Conservation (phyloP, 2,329 filamentous ascomycete genomes). For the Sporothrix humicola region DNA sequence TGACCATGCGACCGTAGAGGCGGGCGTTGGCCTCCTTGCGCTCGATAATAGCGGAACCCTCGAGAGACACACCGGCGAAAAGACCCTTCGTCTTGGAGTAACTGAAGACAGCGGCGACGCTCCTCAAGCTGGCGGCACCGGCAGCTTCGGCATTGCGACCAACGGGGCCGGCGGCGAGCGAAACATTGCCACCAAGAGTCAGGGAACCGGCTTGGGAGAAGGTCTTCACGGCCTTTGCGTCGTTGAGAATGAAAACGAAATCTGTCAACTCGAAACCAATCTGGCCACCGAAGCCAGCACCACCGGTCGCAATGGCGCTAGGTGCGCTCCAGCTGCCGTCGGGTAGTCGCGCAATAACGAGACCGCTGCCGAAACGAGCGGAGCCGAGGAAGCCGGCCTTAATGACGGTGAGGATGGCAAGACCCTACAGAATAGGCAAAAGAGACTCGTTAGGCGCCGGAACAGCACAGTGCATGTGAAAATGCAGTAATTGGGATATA, state of each 20-base stretch:
- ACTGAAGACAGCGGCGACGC: slow-evolving; percentile 90
- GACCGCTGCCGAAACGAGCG: slow-evolving; percentile 78
- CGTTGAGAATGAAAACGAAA: slow-evolving; percentile 98
- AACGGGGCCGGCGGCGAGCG: slow-evolving; percentile 89
- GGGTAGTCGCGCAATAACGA: slow-evolving; percentile 78
- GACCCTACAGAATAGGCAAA: slow-evolving; percentile 57
- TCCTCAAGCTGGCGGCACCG: slow-evolving; percentile 86
- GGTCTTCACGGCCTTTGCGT: slow-evolving; percentile 83
- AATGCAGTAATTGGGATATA: not conserved
- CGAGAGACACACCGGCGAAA: slow-evolving; percentile 92
- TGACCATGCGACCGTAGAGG: slow-evolving; percentile 83
- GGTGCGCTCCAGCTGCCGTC: slow-evolving; percentile 83
- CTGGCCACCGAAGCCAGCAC: slow-evolving; percentile 83
- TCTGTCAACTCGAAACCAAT: slow-evolving; percentile 88
- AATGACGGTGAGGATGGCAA: slow-evolving; percentile 84
- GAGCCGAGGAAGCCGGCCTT: slow-evolving; percentile 87
- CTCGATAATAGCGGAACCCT: slow-evolving; percentile 92
- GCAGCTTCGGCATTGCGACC: slow-evolving; percentile 96
- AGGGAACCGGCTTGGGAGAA: slow-evolving; percentile 92
- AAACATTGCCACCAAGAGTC: slow-evolving; percentile 94
- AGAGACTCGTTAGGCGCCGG: not conserved
- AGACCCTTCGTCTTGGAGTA: slow-evolving; percentile 98
- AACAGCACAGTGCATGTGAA: not conserved
- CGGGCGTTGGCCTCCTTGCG: slow-evolving; percentile 96
- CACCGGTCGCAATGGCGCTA: slow-evolving; percentile 78